Conservation (phyloP, 1,284 basidiomycete genomes). For the Melampsora larici-populina region DNA sequence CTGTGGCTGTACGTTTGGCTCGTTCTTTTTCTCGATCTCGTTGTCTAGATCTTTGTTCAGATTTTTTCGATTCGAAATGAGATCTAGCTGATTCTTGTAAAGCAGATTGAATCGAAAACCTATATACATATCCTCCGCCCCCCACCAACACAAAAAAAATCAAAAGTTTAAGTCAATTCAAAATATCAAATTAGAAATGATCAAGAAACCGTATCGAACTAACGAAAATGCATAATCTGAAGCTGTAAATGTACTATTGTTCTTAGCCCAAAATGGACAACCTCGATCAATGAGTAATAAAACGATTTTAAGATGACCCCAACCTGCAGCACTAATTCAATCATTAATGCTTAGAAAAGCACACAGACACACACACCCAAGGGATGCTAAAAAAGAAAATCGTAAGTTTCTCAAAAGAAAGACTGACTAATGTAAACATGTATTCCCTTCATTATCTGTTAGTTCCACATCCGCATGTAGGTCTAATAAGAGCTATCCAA, state of each 20-base stretch:
- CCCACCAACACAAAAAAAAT: not conserved
- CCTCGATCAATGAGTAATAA: slow-evolving; percentile 38
- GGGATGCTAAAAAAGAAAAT: not conserved
- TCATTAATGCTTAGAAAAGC: not conserved
- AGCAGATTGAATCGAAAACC: slow-evolving; percentile 40
- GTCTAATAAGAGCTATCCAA: slow-evolving; percentile 24
- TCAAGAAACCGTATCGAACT: not conserved
- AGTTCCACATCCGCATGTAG: slow-evolving; percentile 37
- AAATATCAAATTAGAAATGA: not conserved
- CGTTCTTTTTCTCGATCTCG: slow-evolving; percentile 35
- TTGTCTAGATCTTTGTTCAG: slow-evolving; percentile 22
- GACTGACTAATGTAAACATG: slow-evolving; percentile 28
- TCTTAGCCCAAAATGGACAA: slow-evolving; percentile 42
- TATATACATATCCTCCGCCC: too few relatives aligned
- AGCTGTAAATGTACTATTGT: slow-evolving; percentile 40
- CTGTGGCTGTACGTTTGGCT: not conserved
- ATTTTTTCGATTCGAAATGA: slow-evolving; percentile 40
- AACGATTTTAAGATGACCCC: slow-evolving; percentile 42
- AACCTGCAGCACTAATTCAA: slow-evolving; percentile 30
- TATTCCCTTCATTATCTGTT: slow-evolving; percentile 40
- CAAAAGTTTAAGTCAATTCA: not conserved
- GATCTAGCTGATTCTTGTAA: slow-evolving; percentile 42
- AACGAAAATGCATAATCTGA: slow-evolving; percentile 42
- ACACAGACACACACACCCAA: not conserved
- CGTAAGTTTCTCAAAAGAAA: not conserved